These are phyloP conservation scores for Aspergillus pseudonomiae DNA, from an alignment of 2,329 filamentous ascomycete genomes.

Conservation along the genomic window DNA sequence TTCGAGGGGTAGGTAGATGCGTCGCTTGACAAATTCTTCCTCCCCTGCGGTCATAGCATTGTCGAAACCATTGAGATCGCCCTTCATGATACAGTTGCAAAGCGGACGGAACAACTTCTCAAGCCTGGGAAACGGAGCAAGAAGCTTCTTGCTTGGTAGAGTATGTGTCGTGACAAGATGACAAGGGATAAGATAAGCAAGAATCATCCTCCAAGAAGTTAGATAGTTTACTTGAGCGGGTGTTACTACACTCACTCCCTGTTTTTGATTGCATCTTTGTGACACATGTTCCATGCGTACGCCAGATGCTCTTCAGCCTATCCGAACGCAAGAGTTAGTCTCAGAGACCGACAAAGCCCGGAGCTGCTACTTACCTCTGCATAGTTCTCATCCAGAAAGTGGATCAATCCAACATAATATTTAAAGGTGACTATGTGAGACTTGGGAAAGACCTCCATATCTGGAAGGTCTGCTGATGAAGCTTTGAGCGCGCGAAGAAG, in stretches of 20 bases:
- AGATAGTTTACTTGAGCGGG: constrained; percentile 18
- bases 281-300: constrained; percentile 80
- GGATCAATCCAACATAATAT: constrained; percentile 92
- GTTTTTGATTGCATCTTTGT: constrained; percentile 72
- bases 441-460: constrained; percentile 77
- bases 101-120: constrained; percentile 79
- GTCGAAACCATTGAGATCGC: constrained; percentile 83
- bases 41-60: constrained; percentile 77
- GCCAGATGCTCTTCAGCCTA: constrained; percentile 80
- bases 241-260: constrained; percentile 65
- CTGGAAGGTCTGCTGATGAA: constrained; percentile 77
- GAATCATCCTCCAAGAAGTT: constrained; percentile 67
- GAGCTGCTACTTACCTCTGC: constrained; percentile 58
- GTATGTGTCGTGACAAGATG: constrained; percentile 86
- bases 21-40: constrained; percentile 87
- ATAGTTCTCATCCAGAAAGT: constrained; percentile 94
- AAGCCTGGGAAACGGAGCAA: constrained; percentile 75
- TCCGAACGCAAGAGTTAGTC: constrained; percentile 12
- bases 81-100: constrained; percentile 75
- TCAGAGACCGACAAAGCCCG: neutral
- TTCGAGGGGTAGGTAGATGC: constrained; percentile 94
- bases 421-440: constrained; percentile 94
- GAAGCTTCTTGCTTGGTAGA: constrained; percentile 71
- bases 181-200: constrained; percentile 93
- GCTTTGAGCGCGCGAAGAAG: constrained; percentile 82